A percentile compares a stretch with the other conserved stretches of the same genome.
Conservation (phyloP, 148 eudicot species). For the Fallopia convolvulus region DNA sequence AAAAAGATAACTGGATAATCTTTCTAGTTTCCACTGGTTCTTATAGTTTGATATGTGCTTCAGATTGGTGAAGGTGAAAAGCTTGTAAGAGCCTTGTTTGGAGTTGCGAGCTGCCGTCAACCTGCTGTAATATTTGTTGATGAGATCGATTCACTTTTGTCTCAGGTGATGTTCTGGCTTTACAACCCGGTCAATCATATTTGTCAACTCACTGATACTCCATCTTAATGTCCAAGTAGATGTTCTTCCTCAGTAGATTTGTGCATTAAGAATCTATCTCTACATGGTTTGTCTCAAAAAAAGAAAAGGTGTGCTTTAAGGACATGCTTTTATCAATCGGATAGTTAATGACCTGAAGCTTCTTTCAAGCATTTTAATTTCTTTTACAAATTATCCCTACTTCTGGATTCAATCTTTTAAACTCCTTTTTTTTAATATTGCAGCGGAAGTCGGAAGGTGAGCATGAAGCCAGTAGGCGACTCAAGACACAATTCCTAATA, state of each 20-base stretch:
- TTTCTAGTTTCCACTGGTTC: not conserved
- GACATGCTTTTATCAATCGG: not conserved
- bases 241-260: not conserved
- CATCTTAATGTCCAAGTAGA: not conserved
- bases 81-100: constrained; percentile 98
- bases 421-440: constrained; percentile 13
- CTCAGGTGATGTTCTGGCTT: constrained; percentile 53
- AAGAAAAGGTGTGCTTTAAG: not conserved
- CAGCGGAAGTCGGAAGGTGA: constrained; percentile 99
- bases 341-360: not conserved
- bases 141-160: constrained; percentile 97
- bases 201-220: not conserved
- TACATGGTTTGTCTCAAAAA: not conserved
- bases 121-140: constrained; percentile 99
- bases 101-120: constrained; percentile 98
- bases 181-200: not conserved
- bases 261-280: not conserved
- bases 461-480: constrained; percentile 94
- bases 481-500: constrained; percentile 96
- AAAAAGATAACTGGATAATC: not conserved
- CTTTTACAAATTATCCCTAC: not conserved
- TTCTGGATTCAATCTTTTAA: not conserved
- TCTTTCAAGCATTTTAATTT: not conserved
- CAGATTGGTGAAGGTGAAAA: constrained; percentile 99
- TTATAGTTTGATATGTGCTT: constrained; percentile 12